Evolutionary conservation across 169 alveolate genomes (phyloP).

Genomic region (Babesia caballi): DNA sequence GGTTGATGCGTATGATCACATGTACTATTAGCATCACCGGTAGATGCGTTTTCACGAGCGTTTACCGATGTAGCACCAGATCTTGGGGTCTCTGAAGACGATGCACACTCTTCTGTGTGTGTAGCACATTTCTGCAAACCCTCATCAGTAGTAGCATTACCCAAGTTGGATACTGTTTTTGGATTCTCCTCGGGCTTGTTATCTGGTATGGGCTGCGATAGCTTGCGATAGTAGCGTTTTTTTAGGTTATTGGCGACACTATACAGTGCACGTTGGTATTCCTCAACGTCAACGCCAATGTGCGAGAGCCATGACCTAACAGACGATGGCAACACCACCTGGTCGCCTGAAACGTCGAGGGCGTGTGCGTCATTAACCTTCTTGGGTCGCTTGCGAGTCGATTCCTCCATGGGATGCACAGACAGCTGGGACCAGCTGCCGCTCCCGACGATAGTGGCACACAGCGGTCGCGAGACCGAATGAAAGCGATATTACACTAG

Average conservation of each 20-base stretch:
- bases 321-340: slow-evolving; percentile 19
- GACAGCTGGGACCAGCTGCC: too few species aligned
- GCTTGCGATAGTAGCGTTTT: slow-evolving; percentile 46
- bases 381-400: not conserved
- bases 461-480: too few species aligned
- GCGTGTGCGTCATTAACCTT: not conserved
- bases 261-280: slow-evolving; percentile 19
- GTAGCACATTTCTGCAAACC: not conserved
- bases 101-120: not conserved
- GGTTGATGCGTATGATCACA: not conserved
- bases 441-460: not conserved
- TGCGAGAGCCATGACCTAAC: slow-evolving; percentile 44
- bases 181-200: not conserved
- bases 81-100: not conserved
- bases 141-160: not conserved
- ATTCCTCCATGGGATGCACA: not conserved
- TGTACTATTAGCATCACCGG: not conserved
- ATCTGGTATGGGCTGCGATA: not conserved
- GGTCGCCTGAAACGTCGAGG: not conserved
- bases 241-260: slow-evolving; percentile 7
- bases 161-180: not conserved
- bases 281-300: slow-evolving; percentile 39
- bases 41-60: not conserved
- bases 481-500: not conserved
- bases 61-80: not conserved